Base-by-base conservation (phyloP, 179 eudicot species). In the Beta corolliflora region DNA sequence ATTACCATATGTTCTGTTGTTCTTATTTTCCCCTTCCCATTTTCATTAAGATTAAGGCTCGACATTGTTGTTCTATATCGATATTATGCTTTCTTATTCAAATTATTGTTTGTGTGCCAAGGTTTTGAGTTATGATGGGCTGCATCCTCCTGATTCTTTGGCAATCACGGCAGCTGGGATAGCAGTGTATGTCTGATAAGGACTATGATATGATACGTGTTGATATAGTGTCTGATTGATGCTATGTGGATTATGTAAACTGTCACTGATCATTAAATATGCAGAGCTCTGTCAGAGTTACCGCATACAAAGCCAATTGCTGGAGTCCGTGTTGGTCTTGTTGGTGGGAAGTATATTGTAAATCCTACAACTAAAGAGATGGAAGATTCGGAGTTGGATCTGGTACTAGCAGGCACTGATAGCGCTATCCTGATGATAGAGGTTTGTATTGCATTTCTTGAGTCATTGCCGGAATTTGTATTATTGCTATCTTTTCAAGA, bases 91-190 rank as follows among this genome's bases (percentile, higher is more conserved):
- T 36, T 75, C 31, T 31, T 18, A 75, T 19, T 74, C 3, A 16
- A 46, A 29, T 58, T 69, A 58, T 18, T 72, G 48, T 73, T 59
- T 85, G 67, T 76, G 80, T 80, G 23, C 69, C 80, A 74, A 96
- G 99, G 99, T 96, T 86, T 90, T 95, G 88, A 97, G 99, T 88
- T 97, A 97, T 86, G 98, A 97, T 89, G 99, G 99, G 65, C 76
- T 89, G 87, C 99, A 97, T 86, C 82, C 93, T 61, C 95, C 99
- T 81, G 99, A 97, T 90, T 76, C 98, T 82, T 89, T 95, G 87
- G 98, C 98, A 56, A 88, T 97, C 81, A 97, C 99, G 63, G 99
- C 98, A 45, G 99, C 99, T 81, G 98, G 98, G 83, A 97, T 97
- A 89, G 99, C 99, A 44, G 91, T 95, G 99, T 97, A 89, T 79